A percentile compares a stretch with the other conserved stretches of the same genome.
Conservation (phyloP, 768 basidiomycete species). For the Xerocomus spinulosus region DNA sequence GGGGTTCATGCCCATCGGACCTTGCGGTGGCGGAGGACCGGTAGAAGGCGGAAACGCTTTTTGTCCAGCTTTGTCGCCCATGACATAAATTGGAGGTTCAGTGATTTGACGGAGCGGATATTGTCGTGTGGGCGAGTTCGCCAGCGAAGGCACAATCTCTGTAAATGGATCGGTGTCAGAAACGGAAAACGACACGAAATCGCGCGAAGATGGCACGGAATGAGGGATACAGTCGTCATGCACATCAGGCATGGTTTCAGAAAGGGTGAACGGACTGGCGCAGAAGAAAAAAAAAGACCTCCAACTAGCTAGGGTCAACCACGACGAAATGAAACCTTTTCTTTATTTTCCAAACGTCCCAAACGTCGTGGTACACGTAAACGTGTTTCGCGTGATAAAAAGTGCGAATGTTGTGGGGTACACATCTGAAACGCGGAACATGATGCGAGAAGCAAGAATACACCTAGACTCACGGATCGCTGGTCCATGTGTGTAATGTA, state of each 20-base stretch:
- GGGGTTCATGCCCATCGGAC: constrained; percentile 24
- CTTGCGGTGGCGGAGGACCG: constrained; percentile 30
- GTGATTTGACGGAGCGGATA: constrained; percentile 68
- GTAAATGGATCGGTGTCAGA: constrained; percentile 3
- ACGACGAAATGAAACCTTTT: not conserved
- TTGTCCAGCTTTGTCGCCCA: constrained; percentile 70
- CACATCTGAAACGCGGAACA: constrained; percentile 18
- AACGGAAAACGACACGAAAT: constrained; percentile 8
- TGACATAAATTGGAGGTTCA: constrained; percentile 64
- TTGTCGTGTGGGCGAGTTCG: constrained; percentile 58
- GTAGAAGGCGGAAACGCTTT: constrained; percentile 45
- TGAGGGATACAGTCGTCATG: not conserved
- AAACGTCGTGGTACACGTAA: constrained; percentile 1
- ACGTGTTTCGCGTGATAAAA: constrained; percentile 7
- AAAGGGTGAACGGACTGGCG: not conserved
- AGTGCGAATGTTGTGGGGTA: constrained; percentile 6
- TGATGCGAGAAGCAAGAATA: not conserved
- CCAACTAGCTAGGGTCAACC: not conserved
- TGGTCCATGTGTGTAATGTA: constrained; percentile 71
- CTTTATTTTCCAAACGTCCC: not conserved
- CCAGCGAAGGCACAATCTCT: constrained; percentile 58
- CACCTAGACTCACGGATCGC: constrained; percentile 48
- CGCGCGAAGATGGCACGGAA: not conserved
- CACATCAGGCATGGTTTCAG: not conserved
- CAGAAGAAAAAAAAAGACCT: not conserved